Percentiles rank a stretch among this genome's conserved stretches.
Evolutionary conservation across 257 asterid genomes (phyloP).

Genomic region (Solanum appendiculatum): DNA sequence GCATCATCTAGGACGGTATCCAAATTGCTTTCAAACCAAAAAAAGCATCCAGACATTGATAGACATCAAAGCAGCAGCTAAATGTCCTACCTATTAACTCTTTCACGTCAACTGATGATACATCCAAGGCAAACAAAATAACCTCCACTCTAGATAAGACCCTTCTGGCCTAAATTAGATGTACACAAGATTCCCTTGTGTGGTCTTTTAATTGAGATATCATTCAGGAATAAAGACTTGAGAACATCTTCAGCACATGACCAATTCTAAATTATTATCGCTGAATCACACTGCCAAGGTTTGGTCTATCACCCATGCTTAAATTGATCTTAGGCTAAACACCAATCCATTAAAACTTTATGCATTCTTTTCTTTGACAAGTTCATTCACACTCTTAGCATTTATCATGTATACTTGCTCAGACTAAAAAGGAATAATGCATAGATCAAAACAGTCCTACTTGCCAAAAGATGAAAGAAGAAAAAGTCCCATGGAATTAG

Average conservation of each 20-base stretch:
- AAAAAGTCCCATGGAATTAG: background rate
- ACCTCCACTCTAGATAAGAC: background rate
- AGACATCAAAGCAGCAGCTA: background rate
- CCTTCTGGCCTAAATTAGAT: background rate
- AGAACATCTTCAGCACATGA: background rate
- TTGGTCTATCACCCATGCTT: background rate
- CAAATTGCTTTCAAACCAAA: background rate
- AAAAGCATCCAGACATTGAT: background rate
- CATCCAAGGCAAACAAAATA: background rate
- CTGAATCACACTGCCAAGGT: background rate
- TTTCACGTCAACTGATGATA: background rate
- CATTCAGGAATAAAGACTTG: background rate
- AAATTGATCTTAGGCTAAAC: background rate
- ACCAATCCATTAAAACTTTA: background rate
- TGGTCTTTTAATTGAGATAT: background rate
- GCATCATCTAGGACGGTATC: background rate
- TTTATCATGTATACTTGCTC: background rate
- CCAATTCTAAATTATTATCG: background rate
- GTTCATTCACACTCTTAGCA: background rate
- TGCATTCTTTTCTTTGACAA: background rate
- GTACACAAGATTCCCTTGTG: background rate
- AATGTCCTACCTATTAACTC: background rate
- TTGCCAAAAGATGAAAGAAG: background rate
- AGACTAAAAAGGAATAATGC: background rate
- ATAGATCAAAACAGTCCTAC: background rate